Evolutionary conservation across 805 yeast genomes (phyloP).

Genomic region (Wickerhamiella cacticola): DNA sequence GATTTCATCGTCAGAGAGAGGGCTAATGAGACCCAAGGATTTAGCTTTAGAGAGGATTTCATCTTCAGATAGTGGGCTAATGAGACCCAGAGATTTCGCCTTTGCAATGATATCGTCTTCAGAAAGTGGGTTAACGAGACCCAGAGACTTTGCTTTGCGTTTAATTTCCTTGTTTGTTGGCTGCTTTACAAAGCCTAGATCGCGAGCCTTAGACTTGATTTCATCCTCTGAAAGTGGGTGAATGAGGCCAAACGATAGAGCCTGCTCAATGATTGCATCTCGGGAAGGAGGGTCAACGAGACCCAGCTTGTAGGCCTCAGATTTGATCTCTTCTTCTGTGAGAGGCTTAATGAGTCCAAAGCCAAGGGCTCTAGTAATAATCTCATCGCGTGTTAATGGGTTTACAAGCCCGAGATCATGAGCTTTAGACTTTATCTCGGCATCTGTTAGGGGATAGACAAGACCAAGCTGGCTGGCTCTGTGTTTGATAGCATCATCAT

Average conservation of each 20-base stretch:
- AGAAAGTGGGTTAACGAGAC: conserved; percentile 15
- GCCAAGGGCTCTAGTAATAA: conserved; percentile 20
- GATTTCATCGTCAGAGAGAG: conserved; percentile 12
- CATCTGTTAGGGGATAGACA: conserved; percentile 33
- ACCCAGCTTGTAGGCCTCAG: conserved; percentile 14
- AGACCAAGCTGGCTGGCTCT: conserved; percentile 46
- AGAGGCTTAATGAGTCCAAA: conserved; percentile 16
- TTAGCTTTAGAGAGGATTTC: conserved; percentile 14
- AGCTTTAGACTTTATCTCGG: conserved; percentile 3
- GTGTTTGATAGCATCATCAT: conserved; percentile 7
- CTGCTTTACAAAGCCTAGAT: conserved; percentile 13
- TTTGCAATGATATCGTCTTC: conserved; percentile 8
- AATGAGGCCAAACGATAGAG: conserved; percentile 20
- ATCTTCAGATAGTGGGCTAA: conserved; percentile 10
- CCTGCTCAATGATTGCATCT: conserved; percentile 16
- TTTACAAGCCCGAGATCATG: conserved; percentile 13
- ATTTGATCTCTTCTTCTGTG: neutral
- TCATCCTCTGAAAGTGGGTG: conserved; percentile 9
- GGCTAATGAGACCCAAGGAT: conserved; percentile 17
- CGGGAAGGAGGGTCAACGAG: conserved; percentile 13
- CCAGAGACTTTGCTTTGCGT: conserved; percentile 19
- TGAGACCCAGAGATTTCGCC: conserved; percentile 4
- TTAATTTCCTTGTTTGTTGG: conserved; percentile 9
- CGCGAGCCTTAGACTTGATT: conserved; percentile 5
- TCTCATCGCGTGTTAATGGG: conserved; percentile 11